Evolutionary conservation across 176 grass and related monocot species (phyloP), one percentile per base, ranked within the genome.

Genomic region (Ananas comosus): DNA sequence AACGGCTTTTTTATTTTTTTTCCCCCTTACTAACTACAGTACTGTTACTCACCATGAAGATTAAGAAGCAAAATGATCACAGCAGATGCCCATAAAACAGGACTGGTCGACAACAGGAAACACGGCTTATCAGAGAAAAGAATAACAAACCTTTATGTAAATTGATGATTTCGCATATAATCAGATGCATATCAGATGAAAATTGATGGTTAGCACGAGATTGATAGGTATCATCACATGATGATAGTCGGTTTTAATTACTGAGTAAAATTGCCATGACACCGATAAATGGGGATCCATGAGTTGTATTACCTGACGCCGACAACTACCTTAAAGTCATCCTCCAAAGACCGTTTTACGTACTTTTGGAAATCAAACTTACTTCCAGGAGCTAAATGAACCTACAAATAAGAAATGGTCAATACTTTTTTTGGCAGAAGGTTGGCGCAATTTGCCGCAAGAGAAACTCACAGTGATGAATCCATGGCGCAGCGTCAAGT

Each of bases 281-380:
- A 23, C 9, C 67, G 2, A 65, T 18, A 56, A 3, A 23, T 16
- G 27, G 27, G 75, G 13, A 48, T 9, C 13, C 10, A 21, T 18
- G 19, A 59, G 19, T 24, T 9, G 58, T 18, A 65, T 22, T 72
- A 99, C 89, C 89, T 99, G 83, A 99, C 84, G 71, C 82, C 86
- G 0, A 96, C 93, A 14, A 96, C 88, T 1, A 90, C 83, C 63
- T 96, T 87, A 69, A 96, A 96, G 61, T 96, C 93, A 25, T 96
- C 93, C 29, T 96, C 93, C 58, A 96, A 53, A 12, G 88, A 92
- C 25, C 89, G 72, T 73, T 96, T 96, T 67, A 96, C 87, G 81
- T 92, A 96, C 74, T 90, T 87, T 12, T 89, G 88, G 68, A 96
- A 96, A 51, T 96, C 67, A 72, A 92, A 96, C 70, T 87, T 90